Evolutionary conservation across 108 stramenopile genomes (phyloP).

Genomic region (Fistulifera solaris): DNA sequence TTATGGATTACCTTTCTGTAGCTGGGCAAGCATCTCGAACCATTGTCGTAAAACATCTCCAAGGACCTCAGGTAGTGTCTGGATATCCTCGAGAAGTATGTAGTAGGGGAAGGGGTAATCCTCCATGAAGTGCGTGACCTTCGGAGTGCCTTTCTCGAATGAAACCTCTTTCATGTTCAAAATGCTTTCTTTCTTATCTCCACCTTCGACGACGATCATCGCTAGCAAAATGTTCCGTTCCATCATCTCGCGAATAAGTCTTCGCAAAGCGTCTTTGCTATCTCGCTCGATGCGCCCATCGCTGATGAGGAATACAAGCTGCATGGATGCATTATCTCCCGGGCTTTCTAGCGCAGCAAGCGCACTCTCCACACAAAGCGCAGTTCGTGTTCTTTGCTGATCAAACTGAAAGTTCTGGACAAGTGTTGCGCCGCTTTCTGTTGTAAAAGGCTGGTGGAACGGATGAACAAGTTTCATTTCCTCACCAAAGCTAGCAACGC

Average conservation of each 20-base stretch:
- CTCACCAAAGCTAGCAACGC: slow-evolving; percentile 88
- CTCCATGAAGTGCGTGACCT: slow-evolving; percentile 90
- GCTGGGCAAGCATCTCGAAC: slow-evolving; percentile 90
- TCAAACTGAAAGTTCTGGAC: slow-evolving; percentile 80
- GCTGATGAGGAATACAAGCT: slow-evolving; percentile 89
- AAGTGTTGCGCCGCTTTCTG: slow-evolving; percentile 77
- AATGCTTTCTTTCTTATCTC: slow-evolving; percentile 78
- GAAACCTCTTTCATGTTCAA: slow-evolving; percentile 90
- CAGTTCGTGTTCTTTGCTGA: slow-evolving; percentile 82
- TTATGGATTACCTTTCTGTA: slow-evolving; percentile 15
- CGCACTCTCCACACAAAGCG: slow-evolving; percentile 80
- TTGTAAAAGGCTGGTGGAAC: slow-evolving; percentile 83
- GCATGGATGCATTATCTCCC: slow-evolving; percentile 62
- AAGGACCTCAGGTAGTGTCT: slow-evolving; percentile 87
- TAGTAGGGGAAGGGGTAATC: slow-evolving; percentile 99
- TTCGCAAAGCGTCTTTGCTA: slow-evolving; percentile 66
- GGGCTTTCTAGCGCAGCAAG: slow-evolving; percentile 56
- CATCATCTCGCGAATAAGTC: slow-evolving; percentile 84
- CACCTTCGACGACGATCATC: slow-evolving; percentile 86
- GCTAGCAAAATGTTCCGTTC: slow-evolving; percentile 88
- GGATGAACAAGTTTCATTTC: slow-evolving; percentile 85
- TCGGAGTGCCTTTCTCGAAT: slow-evolving; percentile 86
- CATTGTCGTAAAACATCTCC: slow-evolving; percentile 95
- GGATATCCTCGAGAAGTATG: slow-evolving; percentile 82
- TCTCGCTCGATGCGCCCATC: slow-evolving; percentile 95